Evolutionary conservation across 805 yeast genomes (phyloP), one percentile per base, ranked within the genome.

Genomic region (Spathaspora sp.): DNA sequence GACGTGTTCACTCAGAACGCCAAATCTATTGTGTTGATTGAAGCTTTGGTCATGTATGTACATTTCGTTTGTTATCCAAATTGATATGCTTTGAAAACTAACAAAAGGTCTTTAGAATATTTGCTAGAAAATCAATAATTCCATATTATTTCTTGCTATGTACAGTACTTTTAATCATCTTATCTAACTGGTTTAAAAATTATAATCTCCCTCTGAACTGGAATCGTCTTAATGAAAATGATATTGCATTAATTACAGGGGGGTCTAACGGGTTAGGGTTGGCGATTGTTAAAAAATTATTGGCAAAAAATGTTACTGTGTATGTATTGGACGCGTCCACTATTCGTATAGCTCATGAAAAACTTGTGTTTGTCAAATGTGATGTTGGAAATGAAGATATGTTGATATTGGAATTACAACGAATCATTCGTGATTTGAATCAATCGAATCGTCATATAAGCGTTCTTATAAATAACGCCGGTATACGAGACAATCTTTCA

Each of bases 191-290:
- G 17, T 31, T 47, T 8, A 29, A 28, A 5, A 16, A 29, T 12
- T 49, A 52, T 17, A 52, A 52, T 48, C 17, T 48, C 14, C 54
- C 54, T 16, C 12, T 17, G 17, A 12, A 16, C 32, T 52, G 54
- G 54, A 32, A 29, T 7, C 17, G 18, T 2, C 38, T 52, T 17
- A 38, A 43, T 5, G 32, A 42, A 8, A 40, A 54, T 1, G 67
- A 64, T 49, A 55, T 60, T 23, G 75, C 77, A 1, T 45, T 79
- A 23, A 63, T 79, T 5, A 79, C 84, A 0, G 86, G 86, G 0
- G 85, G 83, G 0, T 65, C 78, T 14, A 57, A 62, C 31, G 85
- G 86, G 0, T 61, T 81, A n/a, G 86, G 86, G 0, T 55, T 58
- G 1, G 76, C 70, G 46, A 58, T 78, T 4, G 75, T 70, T 3